Percentiles rank a stretch among this genome's conserved stretches.
Conservation (phyloP, 345 rosid species). For the Populus ilicifolia region DNA sequence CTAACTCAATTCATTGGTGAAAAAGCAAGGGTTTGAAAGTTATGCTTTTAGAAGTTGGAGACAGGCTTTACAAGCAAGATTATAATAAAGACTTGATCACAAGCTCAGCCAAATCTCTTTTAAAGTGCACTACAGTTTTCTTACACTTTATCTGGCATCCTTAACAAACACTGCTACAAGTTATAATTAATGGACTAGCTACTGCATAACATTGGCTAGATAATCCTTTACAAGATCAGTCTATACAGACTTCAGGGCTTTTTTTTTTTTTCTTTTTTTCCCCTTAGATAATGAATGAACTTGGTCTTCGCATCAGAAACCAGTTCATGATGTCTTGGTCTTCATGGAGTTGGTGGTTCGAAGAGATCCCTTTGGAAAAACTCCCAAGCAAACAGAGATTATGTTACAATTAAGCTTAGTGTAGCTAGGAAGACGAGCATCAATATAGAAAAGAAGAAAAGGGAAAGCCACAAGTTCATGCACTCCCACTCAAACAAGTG, state of each 20-base stretch:
- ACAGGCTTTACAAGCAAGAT: conserved; percentile 31
- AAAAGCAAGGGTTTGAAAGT: conserved; percentile 20
- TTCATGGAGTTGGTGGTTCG: conserved; percentile 1
- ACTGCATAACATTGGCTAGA: conserved; percentile 6
- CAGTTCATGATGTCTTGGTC: neutral
- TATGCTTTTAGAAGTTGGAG: conserved; percentile 27
- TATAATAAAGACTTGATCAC: conserved; percentile 21
- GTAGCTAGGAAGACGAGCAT: neutral
- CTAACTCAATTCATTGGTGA: conserved; percentile 22
- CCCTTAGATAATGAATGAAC: neutral
- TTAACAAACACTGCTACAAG: conserved; percentile 12
- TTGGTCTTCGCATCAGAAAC: conserved; percentile 16
- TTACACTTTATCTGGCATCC: conserved; percentile 12
- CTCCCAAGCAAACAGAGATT: neutral
- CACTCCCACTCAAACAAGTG: conserved; percentile 28
- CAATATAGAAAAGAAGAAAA: conserved; percentile 6
- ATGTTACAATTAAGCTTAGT: neutral
- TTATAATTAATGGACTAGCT: neutral
- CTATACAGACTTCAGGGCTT: neutral
- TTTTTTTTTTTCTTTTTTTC: neutral
- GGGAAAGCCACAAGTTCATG: conserved; percentile 16
- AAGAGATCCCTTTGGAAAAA: neutral
- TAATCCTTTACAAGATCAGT: neutral
- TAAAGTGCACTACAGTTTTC: conserved; percentile 25
- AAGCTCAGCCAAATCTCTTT: conserved; percentile 23